Conservation (phyloP, 192 early-diverging fungal genomes). For the Haplosporangium gracile region DNA sequence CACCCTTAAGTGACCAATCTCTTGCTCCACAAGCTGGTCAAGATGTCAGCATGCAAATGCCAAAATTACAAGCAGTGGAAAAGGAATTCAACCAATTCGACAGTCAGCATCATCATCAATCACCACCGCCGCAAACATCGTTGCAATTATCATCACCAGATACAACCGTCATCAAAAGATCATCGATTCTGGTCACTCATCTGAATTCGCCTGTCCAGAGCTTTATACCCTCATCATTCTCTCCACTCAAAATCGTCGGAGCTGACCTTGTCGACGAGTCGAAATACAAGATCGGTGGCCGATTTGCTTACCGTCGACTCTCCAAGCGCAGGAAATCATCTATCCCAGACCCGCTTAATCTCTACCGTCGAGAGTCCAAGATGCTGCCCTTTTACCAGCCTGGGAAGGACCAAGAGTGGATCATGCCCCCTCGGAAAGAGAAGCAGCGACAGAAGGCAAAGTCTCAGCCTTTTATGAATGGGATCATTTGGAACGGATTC, state of each 20-base stretch:
- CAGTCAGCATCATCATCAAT: neutral
- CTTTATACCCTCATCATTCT: constrained; percentile 54
- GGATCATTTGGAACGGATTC: constrained; percentile 14
- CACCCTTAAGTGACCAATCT: constrained; percentile 20
- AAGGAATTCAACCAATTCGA: constrained; percentile 7
- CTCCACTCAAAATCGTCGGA: constrained; percentile 43
- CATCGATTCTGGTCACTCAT: constrained; percentile 39
- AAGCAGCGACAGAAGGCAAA: constrained; percentile 8
- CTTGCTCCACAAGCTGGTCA: constrained; percentile 13
- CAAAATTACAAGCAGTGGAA: constrained; percentile 15
- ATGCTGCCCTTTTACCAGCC: constrained; percentile 51
- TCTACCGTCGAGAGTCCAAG: constrained; percentile 17
- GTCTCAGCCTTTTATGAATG: constrained; percentile 10
- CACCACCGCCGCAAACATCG: neutral
- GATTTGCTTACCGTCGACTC: constrained; percentile 38
- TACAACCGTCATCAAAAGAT: constrained; percentile 8
- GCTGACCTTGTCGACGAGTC: constrained; percentile 47
- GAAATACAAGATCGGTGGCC: constrained; percentile 47
- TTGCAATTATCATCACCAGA: constrained; percentile 14
- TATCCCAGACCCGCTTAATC: neutral
- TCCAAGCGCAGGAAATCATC: constrained; percentile 36
- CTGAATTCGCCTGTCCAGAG: constrained; percentile 38
- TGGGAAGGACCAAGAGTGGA: constrained; percentile 52
- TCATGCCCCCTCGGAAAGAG: constrained; percentile 21
- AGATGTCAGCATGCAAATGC: constrained; percentile 28